Percentiles rank a stretch among this genome's conserved stretches.
phyloP scores from a whole-genome alignment of 176 grass and related monocot species.

The Triticum dicoccoides region DNA sequence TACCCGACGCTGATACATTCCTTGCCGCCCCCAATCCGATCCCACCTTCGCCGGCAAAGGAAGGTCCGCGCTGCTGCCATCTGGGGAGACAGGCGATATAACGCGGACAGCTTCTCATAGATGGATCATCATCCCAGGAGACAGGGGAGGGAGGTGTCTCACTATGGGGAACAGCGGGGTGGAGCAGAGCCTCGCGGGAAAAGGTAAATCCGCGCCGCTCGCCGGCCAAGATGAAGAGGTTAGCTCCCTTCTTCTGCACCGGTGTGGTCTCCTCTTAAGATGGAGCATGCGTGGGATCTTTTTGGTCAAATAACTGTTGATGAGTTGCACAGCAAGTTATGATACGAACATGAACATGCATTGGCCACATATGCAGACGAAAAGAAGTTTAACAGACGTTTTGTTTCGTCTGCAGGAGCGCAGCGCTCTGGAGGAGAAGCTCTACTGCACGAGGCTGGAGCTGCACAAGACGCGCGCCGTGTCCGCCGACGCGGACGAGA shows the following conservation, averaged over 20 bases:
- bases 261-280: no score
- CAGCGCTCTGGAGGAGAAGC: neutral
- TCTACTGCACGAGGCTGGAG: slow-evolving; percentile 16
- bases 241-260: neutral
- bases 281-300: no score
- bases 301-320: no score
- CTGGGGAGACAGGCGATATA: neutral
- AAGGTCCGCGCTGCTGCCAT: neutral
- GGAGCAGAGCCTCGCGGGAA: neutral
- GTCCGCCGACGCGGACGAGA: slow-evolving; percentile 35
- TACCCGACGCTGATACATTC: neutral
- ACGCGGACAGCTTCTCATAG: neutral
- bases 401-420: neutral
- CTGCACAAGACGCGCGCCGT: neutral
- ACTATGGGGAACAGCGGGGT: neutral
- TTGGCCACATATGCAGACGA: no score
- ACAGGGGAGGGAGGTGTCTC: neutral
- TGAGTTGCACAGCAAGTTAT: no score
- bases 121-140: neutral
- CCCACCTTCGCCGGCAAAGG: neutral
- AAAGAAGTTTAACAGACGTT: neutral
- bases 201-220: neutral
- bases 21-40: neutral
- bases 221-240: slow-evolving; percentile 15
- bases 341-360: no score